Percentiles rank a stretch among this genome's conserved stretches.
Conservation (phyloP, 2,329 filamentous ascomycete genomes). For the Fusarium annulatum region DNA sequence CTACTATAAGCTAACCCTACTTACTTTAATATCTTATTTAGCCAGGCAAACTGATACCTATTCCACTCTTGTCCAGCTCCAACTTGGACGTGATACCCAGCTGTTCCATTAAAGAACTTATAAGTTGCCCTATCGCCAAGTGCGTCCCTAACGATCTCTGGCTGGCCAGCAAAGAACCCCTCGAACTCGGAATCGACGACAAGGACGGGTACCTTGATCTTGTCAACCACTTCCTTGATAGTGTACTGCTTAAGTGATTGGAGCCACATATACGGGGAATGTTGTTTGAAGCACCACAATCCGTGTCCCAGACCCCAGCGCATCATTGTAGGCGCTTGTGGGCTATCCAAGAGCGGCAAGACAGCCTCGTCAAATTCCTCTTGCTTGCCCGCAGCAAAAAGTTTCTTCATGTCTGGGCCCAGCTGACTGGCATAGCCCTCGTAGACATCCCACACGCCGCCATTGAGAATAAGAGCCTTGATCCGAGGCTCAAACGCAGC, state of each 20-base stretch:
- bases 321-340: neutral
- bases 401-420: neutral
- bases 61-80: neutral
- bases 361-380: neutral
- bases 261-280: neutral
- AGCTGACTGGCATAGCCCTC: neutral
- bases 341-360: neutral
- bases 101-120: neutral
- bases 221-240: accelerated
- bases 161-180: neutral
- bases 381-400: neutral
- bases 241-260: neutral
- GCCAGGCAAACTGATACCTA: neutral
- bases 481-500: neutral
- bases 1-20: no score
- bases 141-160: neutral
- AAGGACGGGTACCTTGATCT: neutral
- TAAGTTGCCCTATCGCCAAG: neutral
- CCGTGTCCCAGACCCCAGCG: neutral
- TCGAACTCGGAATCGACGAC: neutral
- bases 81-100: neutral
- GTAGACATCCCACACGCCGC: neutral
- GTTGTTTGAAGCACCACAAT: neutral
- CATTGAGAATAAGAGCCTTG: neutral
- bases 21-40: neutral